Evolutionary conservation across 331 rosid genomes (phyloP).

Genomic region (Malus hybrid): DNA sequence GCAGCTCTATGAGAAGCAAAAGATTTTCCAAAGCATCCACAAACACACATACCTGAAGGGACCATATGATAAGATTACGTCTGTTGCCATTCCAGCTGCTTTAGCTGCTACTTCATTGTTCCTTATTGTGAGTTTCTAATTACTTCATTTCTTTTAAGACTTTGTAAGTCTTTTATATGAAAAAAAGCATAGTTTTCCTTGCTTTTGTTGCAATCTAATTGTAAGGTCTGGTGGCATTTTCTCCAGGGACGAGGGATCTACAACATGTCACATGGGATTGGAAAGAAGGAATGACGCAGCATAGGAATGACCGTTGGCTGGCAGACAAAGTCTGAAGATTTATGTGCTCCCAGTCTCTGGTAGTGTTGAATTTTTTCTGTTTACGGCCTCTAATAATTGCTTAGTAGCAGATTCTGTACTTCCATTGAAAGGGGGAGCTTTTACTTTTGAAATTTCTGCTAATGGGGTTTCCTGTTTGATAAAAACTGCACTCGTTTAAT

Average conservation of each 20-base stretch:
- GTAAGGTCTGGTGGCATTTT: background rate
- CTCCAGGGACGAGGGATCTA: slow-evolving; percentile 81
- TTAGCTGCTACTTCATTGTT: slow-evolving; percentile 55
- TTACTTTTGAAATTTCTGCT: background rate
- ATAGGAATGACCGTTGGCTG: slow-evolving; percentile 3
- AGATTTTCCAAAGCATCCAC: slow-evolving; percentile 46
- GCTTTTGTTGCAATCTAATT: background rate
- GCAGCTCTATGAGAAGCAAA: slow-evolving; percentile 72
- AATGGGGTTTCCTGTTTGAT: background rate
- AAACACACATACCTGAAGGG: slow-evolving; percentile 77
- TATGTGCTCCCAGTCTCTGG: slow-evolving; percentile 1
- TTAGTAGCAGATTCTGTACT: slow-evolving; percentile 8
- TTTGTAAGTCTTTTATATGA: background rate
- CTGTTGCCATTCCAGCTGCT: slow-evolving; percentile 75
- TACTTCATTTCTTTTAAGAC: too few relatives aligned
- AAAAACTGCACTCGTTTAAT: background rate
- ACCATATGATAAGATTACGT: slow-evolving; percentile 64
- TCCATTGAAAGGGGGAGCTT: background rate
- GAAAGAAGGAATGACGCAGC: slow-evolving; percentile 65
- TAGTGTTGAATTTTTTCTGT: slow-evolving; percentile 2
- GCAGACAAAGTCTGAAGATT: background rate
- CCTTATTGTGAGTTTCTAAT: slow-evolving; percentile 55
- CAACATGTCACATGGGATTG: slow-evolving; percentile 74
- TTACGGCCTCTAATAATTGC: slow-evolving; percentile 12
- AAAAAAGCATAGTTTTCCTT: background rate